Conservation (phyloP, 2,329 filamentous ascomycete species). For the Cryphonectria naterciae region DNA sequence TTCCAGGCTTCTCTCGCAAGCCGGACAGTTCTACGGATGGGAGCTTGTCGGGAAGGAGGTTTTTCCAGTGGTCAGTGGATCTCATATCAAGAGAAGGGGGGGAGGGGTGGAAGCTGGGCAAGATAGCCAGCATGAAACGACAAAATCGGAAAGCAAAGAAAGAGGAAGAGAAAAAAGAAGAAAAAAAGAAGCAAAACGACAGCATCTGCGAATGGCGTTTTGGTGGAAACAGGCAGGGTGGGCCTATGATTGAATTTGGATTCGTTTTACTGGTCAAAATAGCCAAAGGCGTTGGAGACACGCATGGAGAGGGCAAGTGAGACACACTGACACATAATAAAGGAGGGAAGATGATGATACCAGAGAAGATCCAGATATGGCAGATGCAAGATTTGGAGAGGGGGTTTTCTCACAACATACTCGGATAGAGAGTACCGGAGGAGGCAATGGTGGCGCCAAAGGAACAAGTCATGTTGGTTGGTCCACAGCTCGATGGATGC, state of each 20-base stretch:
- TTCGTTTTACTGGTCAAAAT: slow-evolving; percentile 19
- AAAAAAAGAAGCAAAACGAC: background rate
- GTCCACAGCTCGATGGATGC: background rate
- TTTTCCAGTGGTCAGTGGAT: background rate
- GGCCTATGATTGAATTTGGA: slow-evolving; percentile 26
- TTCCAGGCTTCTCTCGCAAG: background rate
- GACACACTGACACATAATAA: slow-evolving; percentile 5
- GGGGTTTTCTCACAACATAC: slow-evolving; percentile 7
- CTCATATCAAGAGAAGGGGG: too few relatives aligned
- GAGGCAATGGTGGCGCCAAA: background rate
- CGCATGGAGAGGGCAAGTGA: slow-evolving; percentile 11
- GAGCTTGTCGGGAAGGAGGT: background rate
- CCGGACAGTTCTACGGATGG: background rate
- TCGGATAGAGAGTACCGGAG: slow-evolving; percentile 13
- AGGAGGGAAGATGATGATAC: slow-evolving; percentile 20
- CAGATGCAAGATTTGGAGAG: background rate
- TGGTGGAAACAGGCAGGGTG: slow-evolving; percentile 4
- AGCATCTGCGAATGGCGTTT: slow-evolving; percentile 15
- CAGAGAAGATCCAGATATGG: slow-evolving; percentile 18
- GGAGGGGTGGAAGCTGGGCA: background rate
- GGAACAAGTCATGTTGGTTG: background rate
- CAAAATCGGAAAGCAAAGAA: too few relatives aligned
- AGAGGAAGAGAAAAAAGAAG: background rate
- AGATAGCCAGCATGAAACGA: background rate
- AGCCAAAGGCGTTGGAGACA: slow-evolving; percentile 24